A percentile compares a stretch with the other conserved stretches of the same genome.
These are phyloP conservation scores for Leptographium wingfieldii DNA, from an alignment of 2,329 filamentous ascomycete genomes.

Conservation along the genomic window DNA sequence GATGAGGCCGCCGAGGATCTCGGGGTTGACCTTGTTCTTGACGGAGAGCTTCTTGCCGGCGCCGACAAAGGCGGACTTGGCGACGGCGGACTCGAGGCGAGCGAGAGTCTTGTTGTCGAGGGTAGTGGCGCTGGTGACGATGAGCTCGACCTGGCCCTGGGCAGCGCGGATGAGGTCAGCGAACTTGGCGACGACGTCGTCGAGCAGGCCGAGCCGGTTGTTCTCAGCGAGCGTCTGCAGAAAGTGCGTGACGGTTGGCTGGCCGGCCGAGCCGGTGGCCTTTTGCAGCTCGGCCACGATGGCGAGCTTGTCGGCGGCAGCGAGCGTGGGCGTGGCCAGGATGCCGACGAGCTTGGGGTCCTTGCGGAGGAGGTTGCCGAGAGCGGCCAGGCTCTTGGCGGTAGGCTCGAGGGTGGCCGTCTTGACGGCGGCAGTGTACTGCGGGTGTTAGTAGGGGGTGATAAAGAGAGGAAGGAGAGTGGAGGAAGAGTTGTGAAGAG, in stretches of 20 bases:
- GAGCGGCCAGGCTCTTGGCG: slow-evolving; percentile 62
- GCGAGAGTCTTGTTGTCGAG: slow-evolving; percentile 77
- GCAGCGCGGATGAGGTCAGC: slow-evolving; percentile 73
- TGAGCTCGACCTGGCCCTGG: slow-evolving; percentile 86
- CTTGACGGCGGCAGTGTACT: slow-evolving; percentile 97
- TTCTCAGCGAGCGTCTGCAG: slow-evolving; percentile 82
- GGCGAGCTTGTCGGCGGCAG: slow-evolving; percentile 64
- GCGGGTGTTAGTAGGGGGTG: slow-evolving; percentile 1
- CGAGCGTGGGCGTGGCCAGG: slow-evolving; percentile 70
- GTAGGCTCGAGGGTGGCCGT: slow-evolving; percentile 72
- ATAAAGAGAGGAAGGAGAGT: neutral
- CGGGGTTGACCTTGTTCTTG: slow-evolving; percentile 86
- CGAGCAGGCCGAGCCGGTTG: slow-evolving; percentile 79
- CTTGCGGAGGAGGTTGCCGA: slow-evolving; percentile 62
- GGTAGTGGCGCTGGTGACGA: slow-evolving; percentile 75
- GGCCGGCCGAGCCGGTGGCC: slow-evolving; percentile 53
- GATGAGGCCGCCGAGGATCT: slow-evolving; percentile 84
- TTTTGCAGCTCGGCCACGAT: slow-evolving; percentile 84
- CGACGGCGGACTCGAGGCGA: slow-evolving; percentile 75
- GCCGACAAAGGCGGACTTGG: slow-evolving; percentile 80
- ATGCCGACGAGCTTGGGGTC: slow-evolving; percentile 70
- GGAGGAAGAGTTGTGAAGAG: neutral
- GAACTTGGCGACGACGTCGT: slow-evolving; percentile 81
- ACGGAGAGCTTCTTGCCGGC: slow-evolving; percentile 96
- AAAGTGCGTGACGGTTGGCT: slow-evolving; percentile 89